A percentile compares a stretch with the other conserved stretches of the same genome.
Evolutionary conservation across 352 stramenopile genomes (phyloP).

Genomic region (Hyaloperonospora arabidopsidis): DNA sequence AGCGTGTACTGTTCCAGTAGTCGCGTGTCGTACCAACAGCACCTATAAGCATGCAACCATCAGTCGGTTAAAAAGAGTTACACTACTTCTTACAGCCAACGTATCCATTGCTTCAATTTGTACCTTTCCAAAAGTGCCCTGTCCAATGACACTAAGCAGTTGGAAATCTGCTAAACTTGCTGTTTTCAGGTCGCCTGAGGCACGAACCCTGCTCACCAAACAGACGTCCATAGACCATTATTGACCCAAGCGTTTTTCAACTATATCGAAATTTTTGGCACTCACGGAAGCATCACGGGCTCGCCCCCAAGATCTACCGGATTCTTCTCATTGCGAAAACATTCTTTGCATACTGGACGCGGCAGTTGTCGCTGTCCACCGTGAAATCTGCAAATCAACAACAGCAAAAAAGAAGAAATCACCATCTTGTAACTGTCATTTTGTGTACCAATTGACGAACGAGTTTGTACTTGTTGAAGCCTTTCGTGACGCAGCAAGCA

Average conservation of each 20-base stretch:
- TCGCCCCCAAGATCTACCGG: constrained; percentile 28
- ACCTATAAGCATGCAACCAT: constrained; percentile 29
- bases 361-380: constrained; percentile 38
- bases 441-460: not conserved
- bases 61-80: not conserved
- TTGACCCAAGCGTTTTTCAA: not conserved
- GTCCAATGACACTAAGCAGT: constrained; percentile 93
- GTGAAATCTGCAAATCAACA: constrained; percentile 39
- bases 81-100: not conserved
- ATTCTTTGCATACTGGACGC: constrained; percentile 69
- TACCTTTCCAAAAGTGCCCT: constrained; percentile 72
- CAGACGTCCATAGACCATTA: not conserved
- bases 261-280: not conserved
- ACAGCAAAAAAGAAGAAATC: too few relatives aligned
- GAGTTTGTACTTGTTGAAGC: constrained; percentile 61
- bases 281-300: constrained; percentile 25
- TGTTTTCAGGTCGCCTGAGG: constrained; percentile 28
- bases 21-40: constrained; percentile 59
- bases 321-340: constrained; percentile 42
- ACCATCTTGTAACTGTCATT: too few relatives aligned
- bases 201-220: constrained; percentile 18
- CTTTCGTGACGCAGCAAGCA: constrained; percentile 60
- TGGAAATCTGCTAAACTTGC: constrained; percentile 92
- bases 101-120: not conserved
- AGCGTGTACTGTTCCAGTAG: constrained; percentile 52